phyloP scores from a whole-genome alignment of 164 flowering plant genomes.

The Aristolochia californica region DNA sequence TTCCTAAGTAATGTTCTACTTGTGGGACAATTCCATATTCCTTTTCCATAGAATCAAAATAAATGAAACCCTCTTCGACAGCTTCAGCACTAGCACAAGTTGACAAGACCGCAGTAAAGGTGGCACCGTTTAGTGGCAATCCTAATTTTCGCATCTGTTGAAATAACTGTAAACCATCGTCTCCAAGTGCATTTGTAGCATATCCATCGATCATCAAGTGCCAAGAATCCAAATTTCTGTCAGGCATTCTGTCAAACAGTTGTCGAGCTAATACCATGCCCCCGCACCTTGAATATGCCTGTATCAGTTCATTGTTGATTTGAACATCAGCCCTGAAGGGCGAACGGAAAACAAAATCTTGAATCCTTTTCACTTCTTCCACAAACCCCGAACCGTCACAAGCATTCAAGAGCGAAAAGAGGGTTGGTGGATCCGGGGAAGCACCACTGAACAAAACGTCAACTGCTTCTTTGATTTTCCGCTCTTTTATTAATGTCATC shows the following conservation, averaged over 20 bases:
- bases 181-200: constrained; percentile 55
- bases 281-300: constrained; percentile 56
- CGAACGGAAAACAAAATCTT: constrained; percentile 49
- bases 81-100: constrained; percentile 73
- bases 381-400: constrained; percentile 33
- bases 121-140: constrained; percentile 34
- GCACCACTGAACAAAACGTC: constrained; percentile 51
- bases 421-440: constrained; percentile 35
- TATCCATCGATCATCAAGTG: constrained; percentile 56
- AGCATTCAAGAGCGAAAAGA: constrained; percentile 29
- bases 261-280: constrained; percentile 61
- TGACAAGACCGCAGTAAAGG: constrained; percentile 49
- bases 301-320: constrained; percentile 46
- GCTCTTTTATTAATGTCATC: constrained; percentile 32
- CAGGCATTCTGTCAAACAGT: constrained; percentile 66
- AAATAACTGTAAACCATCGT: constrained; percentile 67
- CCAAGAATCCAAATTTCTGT: constrained; percentile 59
- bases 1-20: constrained; percentile 50
- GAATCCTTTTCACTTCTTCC: constrained; percentile 60
- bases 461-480: constrained; percentile 61
- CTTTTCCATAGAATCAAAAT: constrained; percentile 53
- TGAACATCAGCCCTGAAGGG: constrained; percentile 37
- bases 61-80: constrained; percentile 62
- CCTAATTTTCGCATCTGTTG: constrained; percentile 57
- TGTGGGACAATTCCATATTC: constrained; percentile 42